Evolutionary conservation across 2,329 filamentous ascomycete genomes (phyloP).

Genomic region (Exophiala xenobiotica): DNA sequence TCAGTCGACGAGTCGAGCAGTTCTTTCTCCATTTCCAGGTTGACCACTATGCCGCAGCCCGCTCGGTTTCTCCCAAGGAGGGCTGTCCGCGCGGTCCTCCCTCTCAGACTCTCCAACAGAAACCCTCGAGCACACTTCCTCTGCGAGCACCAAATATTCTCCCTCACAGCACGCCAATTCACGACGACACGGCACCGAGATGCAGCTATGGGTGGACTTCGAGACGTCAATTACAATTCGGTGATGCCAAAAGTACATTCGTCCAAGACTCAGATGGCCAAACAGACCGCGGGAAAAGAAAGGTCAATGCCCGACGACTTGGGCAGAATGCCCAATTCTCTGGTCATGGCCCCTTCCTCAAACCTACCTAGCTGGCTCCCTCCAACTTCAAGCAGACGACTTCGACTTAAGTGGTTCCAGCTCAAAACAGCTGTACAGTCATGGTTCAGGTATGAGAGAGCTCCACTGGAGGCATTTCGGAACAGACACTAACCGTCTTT

Average conservation of each 20-base stretch:
- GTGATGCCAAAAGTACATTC: constrained; percentile 8
- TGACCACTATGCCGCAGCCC: neutral
- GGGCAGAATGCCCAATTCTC: constrained; percentile 21
- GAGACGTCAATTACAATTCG: neutral
- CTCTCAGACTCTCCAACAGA: neutral
- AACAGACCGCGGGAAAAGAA: constrained; percentile 7
- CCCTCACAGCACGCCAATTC: constrained; percentile 13
- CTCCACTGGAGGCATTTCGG: neutral
- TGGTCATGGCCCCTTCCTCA: constrained; percentile 13
- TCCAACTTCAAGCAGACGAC: constrained; percentile 3
- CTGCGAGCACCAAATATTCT: constrained; percentile 15
- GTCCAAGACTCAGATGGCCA: constrained; percentile 16
- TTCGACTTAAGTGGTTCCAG: constrained; percentile 12
- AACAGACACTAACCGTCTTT: constrained; percentile 4
- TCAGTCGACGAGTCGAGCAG: too few species aligned
- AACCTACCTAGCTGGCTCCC: constrained; percentile 14
- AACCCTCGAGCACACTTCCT: neutral
- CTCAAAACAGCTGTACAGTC: constrained; percentile 16
- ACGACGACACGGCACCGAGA: constrained; percentile 13
- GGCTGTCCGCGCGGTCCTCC: neutral
- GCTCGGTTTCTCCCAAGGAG: neutral
- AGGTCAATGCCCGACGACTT: constrained; percentile 17
- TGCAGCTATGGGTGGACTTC: constrained; percentile 1
- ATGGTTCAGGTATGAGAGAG: constrained; percentile 8
- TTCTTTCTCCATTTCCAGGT: too few species aligned